Evolutionary conservation across 441 rosid genomes (phyloP).

Genomic region (Geranium incanum): DNA sequence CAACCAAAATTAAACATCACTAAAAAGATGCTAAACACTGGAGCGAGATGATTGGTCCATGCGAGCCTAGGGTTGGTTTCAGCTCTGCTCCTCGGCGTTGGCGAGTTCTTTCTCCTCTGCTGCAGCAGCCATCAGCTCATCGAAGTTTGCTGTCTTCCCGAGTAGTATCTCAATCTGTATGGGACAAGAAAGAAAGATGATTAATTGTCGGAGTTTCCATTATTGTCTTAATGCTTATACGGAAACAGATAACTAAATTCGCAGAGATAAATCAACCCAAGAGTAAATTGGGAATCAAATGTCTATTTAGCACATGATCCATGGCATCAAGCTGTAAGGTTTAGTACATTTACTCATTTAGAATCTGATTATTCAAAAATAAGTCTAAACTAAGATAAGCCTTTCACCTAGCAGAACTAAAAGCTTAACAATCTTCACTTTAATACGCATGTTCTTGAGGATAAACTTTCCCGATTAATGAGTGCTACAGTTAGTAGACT

Average conservation of each 20-base stretch:
- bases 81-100: constrained; percentile 41
- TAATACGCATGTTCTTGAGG: no score
- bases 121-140: constrained; percentile 69
- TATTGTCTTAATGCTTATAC: neutral
- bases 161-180: constrained; percentile 52
- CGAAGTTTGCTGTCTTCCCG: constrained; percentile 58
- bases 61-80: constrained; percentile 9
- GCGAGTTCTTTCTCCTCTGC: constrained; percentile 37
- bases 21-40: neutral
- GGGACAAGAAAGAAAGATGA: neutral
- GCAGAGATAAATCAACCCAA: neutral
- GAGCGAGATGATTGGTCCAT: neutral
- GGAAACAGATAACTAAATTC: no score
- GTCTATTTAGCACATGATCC: no score
- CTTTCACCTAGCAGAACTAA: neutral
- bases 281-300: no score
- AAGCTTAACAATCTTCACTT: neutral
- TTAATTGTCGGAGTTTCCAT: neutral
- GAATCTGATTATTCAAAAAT: no score
- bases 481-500: no score
- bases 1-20: neutral
- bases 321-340: no score
- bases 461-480: no score
- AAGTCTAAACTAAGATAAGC: neutral
- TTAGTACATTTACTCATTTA: neutral